Conservation (phyloP, 202 grass and related monocot species). For the Setaria italica region DNA sequence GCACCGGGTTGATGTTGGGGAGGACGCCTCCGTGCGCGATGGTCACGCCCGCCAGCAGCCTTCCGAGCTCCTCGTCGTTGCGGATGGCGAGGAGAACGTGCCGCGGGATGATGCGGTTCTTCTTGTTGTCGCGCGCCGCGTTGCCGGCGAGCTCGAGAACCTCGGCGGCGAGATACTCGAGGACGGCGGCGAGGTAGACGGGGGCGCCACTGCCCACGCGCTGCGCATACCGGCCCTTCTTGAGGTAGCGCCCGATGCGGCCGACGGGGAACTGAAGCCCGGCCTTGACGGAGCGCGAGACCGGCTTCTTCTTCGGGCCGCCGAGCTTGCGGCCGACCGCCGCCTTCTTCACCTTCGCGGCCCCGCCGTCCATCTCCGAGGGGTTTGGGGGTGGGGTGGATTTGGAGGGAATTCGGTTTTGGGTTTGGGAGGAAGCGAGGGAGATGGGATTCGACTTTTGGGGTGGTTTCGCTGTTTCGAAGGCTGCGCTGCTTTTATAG, state of each 20-base stretch:
- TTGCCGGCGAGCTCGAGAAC: slow-evolving; percentile 80
- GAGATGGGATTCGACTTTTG: neutral
- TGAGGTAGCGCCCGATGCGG: slow-evolving; percentile 60
- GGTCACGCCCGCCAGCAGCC: slow-evolving; percentile 56
- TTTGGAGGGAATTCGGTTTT: neutral
- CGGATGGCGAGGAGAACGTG: slow-evolving; percentile 68
- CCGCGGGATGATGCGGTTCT: slow-evolving; percentile 57
- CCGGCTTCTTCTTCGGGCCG: slow-evolving; percentile 62
- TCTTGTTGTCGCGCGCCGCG: slow-evolving; percentile 78
- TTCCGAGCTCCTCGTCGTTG: slow-evolving; percentile 77
- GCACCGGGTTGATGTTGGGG: slow-evolving; percentile 68
- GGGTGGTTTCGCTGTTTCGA: neutral
- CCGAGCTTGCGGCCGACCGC: slow-evolving; percentile 39
- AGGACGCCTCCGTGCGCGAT: slow-evolving; percentile 75
- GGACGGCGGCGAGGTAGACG: slow-evolving; percentile 93
- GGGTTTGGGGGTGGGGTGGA: neutral
- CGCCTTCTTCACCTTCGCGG: slow-evolving; percentile 52
- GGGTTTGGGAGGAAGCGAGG: neutral
- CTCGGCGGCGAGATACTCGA: slow-evolving; percentile 96
- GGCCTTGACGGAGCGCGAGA: slow-evolving; percentile 60
- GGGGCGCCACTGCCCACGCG: slow-evolving; percentile 72
- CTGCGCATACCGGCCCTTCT: slow-evolving; percentile 64
- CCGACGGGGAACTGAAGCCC: slow-evolving; percentile 65
- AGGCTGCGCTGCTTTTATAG: neutral
- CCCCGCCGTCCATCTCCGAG: slow-evolving; percentile 38